Conservation (phyloP, 768 basidiomycete genomes). For the Rhodotorula graminis region DNA sequence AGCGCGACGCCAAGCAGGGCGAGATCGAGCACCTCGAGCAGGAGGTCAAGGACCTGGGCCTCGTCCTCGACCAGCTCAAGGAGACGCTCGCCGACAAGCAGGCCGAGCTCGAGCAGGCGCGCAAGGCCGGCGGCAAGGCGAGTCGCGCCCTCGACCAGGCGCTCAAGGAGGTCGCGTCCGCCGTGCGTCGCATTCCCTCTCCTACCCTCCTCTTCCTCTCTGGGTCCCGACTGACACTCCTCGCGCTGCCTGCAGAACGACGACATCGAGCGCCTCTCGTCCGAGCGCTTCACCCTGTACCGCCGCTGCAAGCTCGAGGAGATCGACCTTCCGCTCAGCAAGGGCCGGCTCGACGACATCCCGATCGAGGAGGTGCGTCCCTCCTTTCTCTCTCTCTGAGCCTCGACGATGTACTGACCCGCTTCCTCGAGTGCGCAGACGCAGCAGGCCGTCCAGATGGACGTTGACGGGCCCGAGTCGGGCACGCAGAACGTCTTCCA, state of each 20-base stretch:
- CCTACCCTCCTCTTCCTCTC: not conserved
- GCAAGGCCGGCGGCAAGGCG: conserved; percentile 66
- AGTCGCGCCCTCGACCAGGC: conserved; percentile 75
- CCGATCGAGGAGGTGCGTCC: conserved; percentile 81
- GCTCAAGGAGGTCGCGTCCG: conserved; percentile 78
- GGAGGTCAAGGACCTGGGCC: conserved; percentile 27
- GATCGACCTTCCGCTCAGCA: conserved; percentile 68
- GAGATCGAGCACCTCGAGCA: conserved; percentile 27
- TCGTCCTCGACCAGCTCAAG: conserved; percentile 52
- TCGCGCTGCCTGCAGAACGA: conserved; percentile 58
- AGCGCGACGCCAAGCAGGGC: conserved; percentile 12
- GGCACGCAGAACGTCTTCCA: conserved; percentile 67
- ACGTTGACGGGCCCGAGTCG: conserved; percentile 82
- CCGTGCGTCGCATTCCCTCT: conserved; percentile 53
- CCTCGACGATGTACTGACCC: not conserved
- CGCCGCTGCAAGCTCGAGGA: conserved; percentile 91
- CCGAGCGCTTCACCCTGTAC: conserved; percentile 81
- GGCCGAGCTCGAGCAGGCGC: conserved; percentile 56
- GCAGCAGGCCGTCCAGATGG: conserved; percentile 77
- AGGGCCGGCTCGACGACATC: conserved; percentile 75
- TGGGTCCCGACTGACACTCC: not conserved
- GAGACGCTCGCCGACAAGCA: conserved; percentile 41
- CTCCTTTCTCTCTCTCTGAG: not conserved
- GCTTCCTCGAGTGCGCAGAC: not conserved
- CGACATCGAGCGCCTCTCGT: conserved; percentile 78